Base-by-base conservation (phyloP, 2,329 filamentous ascomycete genomes). In the Claviceps humidiphila region DNA sequence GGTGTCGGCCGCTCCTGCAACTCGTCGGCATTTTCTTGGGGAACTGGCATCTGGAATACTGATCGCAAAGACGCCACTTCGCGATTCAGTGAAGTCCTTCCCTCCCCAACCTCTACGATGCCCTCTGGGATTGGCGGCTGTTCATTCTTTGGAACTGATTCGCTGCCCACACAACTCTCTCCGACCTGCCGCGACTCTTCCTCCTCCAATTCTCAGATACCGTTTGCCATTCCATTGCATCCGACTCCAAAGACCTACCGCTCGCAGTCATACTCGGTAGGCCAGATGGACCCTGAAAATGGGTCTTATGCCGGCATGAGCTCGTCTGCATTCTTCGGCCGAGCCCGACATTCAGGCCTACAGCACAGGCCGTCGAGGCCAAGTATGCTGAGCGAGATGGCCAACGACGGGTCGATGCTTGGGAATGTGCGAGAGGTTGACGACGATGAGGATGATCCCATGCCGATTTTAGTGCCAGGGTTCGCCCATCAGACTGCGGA, bases 211-310 rank as follows among this genome's bases (percentile, higher is more conserved):
- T 68, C 75, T 58, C 81, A 91, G 56, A 86, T 95, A 51, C 87
- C 89, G 1, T 95, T 95, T 61, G 78, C 87, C 6, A 94, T 95
- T 58, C 89, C 89, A 4, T 74, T 95, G 20, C 87, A 95, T 57
- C 89, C 91, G 1, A 93, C 88, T 0, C 87, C 87, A 1, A 97
- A 97, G 68, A 89, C 88, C 1, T 93, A 95, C 61, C 84, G 93
- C 44, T 98, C 93, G 5, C 89, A 96, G 67, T 97, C 93, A 4
- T 97, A 97, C 67, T 97, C 91, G 0, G 91, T 95, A 47, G 90
- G 90, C 4, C 90, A 96, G 64, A 74, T 89, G 55, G 89, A 95
- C 51, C 78, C 83, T 1, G 87, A 91, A 54, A 69, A 69, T 1
- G 61, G 68, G 3, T 60, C 69, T 14, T 61, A 67, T 3, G 59